Evolutionary conservation across 1,139 yeast genomes (phyloP).

Genomic region (Saccharomyces pastorianus): DNA sequence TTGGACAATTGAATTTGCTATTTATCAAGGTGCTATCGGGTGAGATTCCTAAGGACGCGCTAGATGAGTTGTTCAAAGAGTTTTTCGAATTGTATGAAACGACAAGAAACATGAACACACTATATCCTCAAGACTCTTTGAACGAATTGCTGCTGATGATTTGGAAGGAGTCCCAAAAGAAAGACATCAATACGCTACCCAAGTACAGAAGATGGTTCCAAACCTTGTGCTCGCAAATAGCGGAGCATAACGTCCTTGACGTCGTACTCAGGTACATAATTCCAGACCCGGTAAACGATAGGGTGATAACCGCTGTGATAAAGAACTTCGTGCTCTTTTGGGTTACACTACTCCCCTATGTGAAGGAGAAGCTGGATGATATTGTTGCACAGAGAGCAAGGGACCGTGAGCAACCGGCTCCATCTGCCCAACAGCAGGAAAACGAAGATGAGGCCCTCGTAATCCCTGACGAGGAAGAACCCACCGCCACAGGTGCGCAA

Average conservation of each 20-base stretch:
- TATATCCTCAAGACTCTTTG: slow-evolving; percentile 3
- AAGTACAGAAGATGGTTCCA: slow-evolving; percentile 1
- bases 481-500: neutral
- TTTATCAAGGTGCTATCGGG: neutral
- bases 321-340: slow-evolving; percentile 22
- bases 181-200: neutral
- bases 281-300: slow-evolving; percentile 22
- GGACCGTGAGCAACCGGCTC: neutral
- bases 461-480: neutral
- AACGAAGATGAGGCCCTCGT: slow-evolving; percentile 1
- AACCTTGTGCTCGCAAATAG: slow-evolving; percentile 2
- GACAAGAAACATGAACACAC: slow-evolving; percentile 1
- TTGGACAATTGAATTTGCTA: slow-evolving; percentile 1
- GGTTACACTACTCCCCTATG: slow-evolving; percentile 18
- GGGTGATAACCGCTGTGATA: slow-evolving; percentile 10
- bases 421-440: slow-evolving; percentile 3
- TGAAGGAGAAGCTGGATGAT: slow-evolving; percentile 13
- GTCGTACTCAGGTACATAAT: slow-evolving; percentile 15
- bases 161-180: slow-evolving; percentile 2
- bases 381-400: slow-evolving; percentile 12
- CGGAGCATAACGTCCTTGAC: slow-evolving; percentile 9
- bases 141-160: slow-evolving; percentile 3
- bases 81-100: slow-evolving; percentile 1
- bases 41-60: neutral
- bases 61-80: slow-evolving; percentile 2